Evolutionary conservation across 108 stramenopile genomes (phyloP), one percentile per base, ranked within the genome.

Genomic region (Skeletonema costatum): DNA sequence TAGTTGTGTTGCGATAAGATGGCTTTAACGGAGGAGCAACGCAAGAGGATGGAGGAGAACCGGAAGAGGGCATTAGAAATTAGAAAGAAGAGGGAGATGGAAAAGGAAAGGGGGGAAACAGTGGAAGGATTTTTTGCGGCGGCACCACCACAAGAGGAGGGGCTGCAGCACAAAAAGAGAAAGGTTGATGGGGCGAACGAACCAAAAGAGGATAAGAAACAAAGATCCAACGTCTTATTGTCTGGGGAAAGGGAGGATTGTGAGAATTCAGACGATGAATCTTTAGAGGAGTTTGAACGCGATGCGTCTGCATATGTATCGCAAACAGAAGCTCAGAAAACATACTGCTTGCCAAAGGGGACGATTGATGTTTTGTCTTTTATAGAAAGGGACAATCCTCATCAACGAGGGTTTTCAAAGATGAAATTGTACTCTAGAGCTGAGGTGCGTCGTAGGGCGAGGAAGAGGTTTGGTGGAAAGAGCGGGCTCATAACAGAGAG

Each of bases 281-380:
- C 80, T 61, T 76, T 89, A 29, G 91, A 95, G 75, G 89, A 91
- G 17, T 95, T 91, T 70, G 94, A 95, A 68, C 70, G 70, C 9
- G 76, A 85, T 44, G 88, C 90, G 5, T 92, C 94, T 4, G 63
- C 74, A 12, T 90, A 68, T 56, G 88, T 95, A 25, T 70, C 90
- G 3, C 87, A 93, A 80, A 83, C 81, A 12, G 94, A 95, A 60
- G 92, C 92, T 4, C 87, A 82, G 72, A 67, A 81, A 16, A 70
- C 70, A 46, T 95, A 95, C 76, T 93, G 90, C 64, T 44, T 95
- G 19, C 94, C 94, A 4, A 70, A 87, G 61, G 94, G 94, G 32
- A 92, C 94, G 35, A 82, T 95, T 63, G 89, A 88, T 19, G 90
- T 93, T 32, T 93, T 92, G 70, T 58, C 85, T 16, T 84, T 76